These are phyloP conservation scores for Rutstroemia sp. DNA, from an alignment of 2,329 filamentous ascomycete species.

Conservation along the genomic window DNA sequence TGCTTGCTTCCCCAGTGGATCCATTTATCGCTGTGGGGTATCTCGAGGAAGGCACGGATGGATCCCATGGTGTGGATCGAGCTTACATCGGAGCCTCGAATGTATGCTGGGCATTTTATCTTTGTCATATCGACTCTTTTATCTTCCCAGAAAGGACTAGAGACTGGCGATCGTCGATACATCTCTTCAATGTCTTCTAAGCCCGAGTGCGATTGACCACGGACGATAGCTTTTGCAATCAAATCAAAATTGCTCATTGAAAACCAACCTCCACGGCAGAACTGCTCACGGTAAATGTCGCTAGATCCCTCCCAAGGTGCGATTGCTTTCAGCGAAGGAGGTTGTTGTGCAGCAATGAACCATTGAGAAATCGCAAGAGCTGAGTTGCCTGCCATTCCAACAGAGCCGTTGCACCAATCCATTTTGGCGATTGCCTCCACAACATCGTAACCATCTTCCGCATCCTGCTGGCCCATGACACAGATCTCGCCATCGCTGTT, in stretches of 20 bases:
- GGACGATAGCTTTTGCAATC: not conserved
- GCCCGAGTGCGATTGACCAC: not conserved
- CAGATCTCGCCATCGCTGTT: slow-evolving; percentile 19
- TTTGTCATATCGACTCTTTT: slow-evolving; percentile 9
- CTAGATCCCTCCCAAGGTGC: slow-evolving; percentile 17
- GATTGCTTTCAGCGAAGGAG: slow-evolving; percentile 12
- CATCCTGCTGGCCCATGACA: not conserved
- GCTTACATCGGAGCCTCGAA: not conserved
- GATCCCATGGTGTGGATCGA: slow-evolving; percentile 8
- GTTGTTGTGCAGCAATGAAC: slow-evolving; percentile 19
- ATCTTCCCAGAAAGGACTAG: slow-evolving; percentile 13
- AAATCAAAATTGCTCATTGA: slow-evolving; percentile 1
- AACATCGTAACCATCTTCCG: slow-evolving; percentile 22
- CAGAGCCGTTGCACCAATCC: slow-evolving; percentile 22
- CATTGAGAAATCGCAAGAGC: slow-evolving; percentile 23
- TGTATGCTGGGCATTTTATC: slow-evolving; percentile 13
- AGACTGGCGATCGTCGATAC: slow-evolving; percentile 7
- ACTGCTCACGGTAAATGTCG: slow-evolving; percentile 15
- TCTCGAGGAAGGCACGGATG: not conserved
- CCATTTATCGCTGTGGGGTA: slow-evolving; percentile 7
- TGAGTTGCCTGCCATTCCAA: slow-evolving; percentile 24
- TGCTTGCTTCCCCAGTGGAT: slow-evolving; percentile 26
- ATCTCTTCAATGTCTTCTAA: slow-evolving; percentile 11
- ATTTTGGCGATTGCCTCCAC: slow-evolving; percentile 21
- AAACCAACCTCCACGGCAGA: slow-evolving; percentile 10